phyloP scores from a whole-genome alignment of 176 grass and related monocot species.

The Phoenix roebelenii region DNA sequence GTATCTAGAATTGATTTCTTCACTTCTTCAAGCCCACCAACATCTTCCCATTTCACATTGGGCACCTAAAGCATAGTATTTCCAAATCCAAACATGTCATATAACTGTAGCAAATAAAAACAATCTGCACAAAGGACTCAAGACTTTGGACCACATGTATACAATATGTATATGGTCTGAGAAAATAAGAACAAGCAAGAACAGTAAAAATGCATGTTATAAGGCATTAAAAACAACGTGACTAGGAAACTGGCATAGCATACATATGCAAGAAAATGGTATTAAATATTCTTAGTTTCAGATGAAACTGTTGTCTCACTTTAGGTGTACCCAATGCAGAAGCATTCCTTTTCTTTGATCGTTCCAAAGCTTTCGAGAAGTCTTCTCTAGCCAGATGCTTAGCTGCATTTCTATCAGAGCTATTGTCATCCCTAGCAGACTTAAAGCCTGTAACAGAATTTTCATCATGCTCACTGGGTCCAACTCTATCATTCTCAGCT shows the following conservation, averaged over 20 bases:
- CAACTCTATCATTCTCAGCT: constrained; percentile 16
- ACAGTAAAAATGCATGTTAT: no score
- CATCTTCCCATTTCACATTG: constrained; percentile 97
- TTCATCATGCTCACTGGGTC: constrained; percentile 18
- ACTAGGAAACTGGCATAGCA: constrained; percentile 1
- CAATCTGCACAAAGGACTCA: no score
- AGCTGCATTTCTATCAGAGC: constrained; percentile 7
- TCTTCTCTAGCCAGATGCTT: constrained; percentile 50
- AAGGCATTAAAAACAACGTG: no score
- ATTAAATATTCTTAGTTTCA: neutral
- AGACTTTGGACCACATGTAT: no score
- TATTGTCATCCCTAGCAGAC: constrained; percentile 20
- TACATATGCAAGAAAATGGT: neutral
- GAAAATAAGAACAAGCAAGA: no score
- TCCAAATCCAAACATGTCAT: neutral
- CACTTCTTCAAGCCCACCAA: constrained; percentile 98
- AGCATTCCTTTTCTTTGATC: constrained; percentile 88
- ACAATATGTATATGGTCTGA: no score
- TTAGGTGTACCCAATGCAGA: constrained; percentile 86
- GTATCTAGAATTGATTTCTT: constrained; percentile 99
- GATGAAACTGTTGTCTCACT: constrained; percentile 26
- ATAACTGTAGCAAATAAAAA: no score
- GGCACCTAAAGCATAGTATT: constrained; percentile 54
- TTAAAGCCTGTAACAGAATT: constrained; percentile 26
- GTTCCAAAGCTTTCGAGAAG: constrained; percentile 58